Evolutionary conservation across 1,284 basidiomycete genomes (phyloP), one percentile per base, ranked within the genome.

Genomic region (Heterobasidion irregulare): DNA sequence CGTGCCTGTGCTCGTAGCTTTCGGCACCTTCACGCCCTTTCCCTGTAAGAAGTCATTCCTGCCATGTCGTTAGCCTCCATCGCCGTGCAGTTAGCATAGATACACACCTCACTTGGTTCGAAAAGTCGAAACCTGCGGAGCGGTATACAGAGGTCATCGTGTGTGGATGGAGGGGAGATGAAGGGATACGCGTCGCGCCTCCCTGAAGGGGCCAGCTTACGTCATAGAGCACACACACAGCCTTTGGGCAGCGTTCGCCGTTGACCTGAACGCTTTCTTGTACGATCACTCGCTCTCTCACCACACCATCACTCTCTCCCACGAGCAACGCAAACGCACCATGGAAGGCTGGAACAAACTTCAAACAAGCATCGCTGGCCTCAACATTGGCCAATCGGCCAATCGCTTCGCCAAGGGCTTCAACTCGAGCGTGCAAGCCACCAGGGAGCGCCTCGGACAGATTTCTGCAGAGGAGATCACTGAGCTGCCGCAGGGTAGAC

Each of bases 1-100:
- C 2, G 97, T 99, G 66, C 96, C 96, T 2, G 95, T 98, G 68
- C 91, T 94, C 4, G 92, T 95, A 3, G 92, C 93, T 73, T 86
- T 88, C 44, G 88, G 89, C 41, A 86, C 69, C 9, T 80, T 82
- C 18, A 89, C 65, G 36, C 88, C 86, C 61, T 84, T 83, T 59
- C 83, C 75, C 54, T 76, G 74, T 56, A 98, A 74, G 69, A 89
- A 92, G 61, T 83, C 77, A 68, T 98, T 97, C 60, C 94, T 91
- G 36, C 56, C n/a, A 26, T 16, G 33, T 34, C 19, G 15, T 19
- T 18, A 15, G 7, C 56, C 4, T 15, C 10, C 15, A 16, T 47
- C n/a, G 5, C 12, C 46, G 6, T 26, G 5, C 12, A 32, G 16
- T 15, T 16, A 15, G 19, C 8, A 6, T 16, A 2, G 12, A 2